Evolutionary conservation across 441 rosid species (phyloP).

Genomic region (Cnidoscolus chayamansa): DNA sequence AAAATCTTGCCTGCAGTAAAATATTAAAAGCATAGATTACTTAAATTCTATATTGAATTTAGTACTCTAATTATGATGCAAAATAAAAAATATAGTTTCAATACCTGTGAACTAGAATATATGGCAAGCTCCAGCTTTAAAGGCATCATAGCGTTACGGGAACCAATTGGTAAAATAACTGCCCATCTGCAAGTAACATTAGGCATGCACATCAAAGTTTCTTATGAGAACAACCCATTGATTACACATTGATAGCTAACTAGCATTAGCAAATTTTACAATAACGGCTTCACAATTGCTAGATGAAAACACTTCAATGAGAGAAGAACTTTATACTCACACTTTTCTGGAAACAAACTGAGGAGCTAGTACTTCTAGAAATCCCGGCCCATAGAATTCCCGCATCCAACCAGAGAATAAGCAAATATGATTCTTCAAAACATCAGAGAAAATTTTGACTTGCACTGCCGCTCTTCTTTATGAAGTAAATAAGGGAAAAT

Average conservation of each 20-base stretch:
- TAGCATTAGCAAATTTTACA: background rate
- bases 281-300: conserved; percentile 13
- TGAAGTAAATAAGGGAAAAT: conserved; percentile 7
- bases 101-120: conserved; percentile 69
- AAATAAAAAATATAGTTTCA: conserved; percentile 9
- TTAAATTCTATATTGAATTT: background rate
- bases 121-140: conserved; percentile 86
- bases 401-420: conserved; percentile 94
- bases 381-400: conserved; percentile 77
- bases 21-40: background rate
- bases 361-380: conserved; percentile 78
- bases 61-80: background rate
- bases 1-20: background rate
- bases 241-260: background rate
- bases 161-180: conserved; percentile 74
- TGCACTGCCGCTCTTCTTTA: conserved; percentile 5
- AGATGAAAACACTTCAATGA: conserved; percentile 10
- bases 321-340: conserved; percentile 42
- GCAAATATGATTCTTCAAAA: conserved; percentile 60
- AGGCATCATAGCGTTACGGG: conserved; percentile 60
- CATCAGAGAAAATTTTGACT: conserved; percentile 12
- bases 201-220: conserved; percentile 8
- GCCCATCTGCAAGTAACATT: conserved; percentile 65
- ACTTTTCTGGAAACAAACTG: conserved; percentile 80
- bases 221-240: background rate